Base-by-base conservation (phyloP, 352 stramenopile species). In the Globisporangium paddicum region DNA sequence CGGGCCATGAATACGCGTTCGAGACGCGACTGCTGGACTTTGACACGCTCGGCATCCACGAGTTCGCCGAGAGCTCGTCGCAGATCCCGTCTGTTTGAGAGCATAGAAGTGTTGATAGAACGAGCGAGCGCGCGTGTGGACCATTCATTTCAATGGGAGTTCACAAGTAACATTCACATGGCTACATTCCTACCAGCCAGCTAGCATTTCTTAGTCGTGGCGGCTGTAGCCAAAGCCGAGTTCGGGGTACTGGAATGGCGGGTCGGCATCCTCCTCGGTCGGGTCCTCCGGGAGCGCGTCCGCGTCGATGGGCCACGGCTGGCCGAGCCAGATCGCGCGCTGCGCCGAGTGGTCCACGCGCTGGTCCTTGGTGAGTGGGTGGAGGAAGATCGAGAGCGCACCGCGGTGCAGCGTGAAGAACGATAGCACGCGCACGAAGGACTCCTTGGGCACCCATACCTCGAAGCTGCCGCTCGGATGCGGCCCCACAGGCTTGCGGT, bases 381-480 rank as follows among this genome's bases (percentile, higher is more conserved):
- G 82, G 34, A 90, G 58, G 21, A 90, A 56, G 4, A 90, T 66
- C 25, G 68, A 82, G 21, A 89, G 77, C 37, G 67, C 75, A 19
- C 75, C 75, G 19, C 80, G 80, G 55, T 89, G 56, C 10, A 82
- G 55, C 55, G 78, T 86, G 66, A 92, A 87, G 69, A 74, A 89
- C n/a, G 73, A 81, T 10, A 83, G 66, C 42, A 77, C 74, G 14
- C 63, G 64, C 13, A 76, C 72, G 34, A 90, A 74, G 18, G 78
- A 82, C 55, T 92, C 80, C 47, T 62, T 65, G 0, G 82, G 82
- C 23, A 73, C 77, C 82, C 82, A 90, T 25, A 76, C 75, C 64
- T 90, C 82, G 58, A 89, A 89, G 53, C 71, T 85, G 40, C 80
- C 76, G 49, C 74, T 83, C 32, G 75, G 69, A 38, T 92, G 80